Conservation (phyloP, 2,329 filamentous ascomycete genomes). For the Aureobasidium sp. region DNA sequence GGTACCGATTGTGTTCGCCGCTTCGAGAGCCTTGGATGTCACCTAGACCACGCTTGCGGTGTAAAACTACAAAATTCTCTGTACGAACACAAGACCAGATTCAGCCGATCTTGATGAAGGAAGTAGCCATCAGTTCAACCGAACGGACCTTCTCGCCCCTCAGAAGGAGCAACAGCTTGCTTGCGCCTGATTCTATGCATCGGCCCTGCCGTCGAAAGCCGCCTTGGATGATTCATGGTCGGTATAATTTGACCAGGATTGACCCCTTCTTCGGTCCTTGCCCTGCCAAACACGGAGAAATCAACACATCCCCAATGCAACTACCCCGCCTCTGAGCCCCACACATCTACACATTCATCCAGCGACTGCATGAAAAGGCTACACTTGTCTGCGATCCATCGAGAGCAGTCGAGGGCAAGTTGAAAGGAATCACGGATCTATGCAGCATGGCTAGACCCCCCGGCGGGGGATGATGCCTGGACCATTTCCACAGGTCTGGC, state of each 20-base stretch:
- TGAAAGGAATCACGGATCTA: not conserved
- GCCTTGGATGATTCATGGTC: too few species aligned
- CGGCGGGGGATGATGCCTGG: not conserved
- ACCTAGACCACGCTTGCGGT: too few species aligned
- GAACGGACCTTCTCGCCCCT: not conserved
- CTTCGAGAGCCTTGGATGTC: too few species aligned
- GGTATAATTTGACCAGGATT: not conserved
- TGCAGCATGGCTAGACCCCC: not conserved
- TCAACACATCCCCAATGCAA: not conserved
- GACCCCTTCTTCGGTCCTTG: not conserved
- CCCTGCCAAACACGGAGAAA: not conserved
- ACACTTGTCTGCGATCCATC: not conserved
- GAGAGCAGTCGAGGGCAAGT: not conserved
- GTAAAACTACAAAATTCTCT: too few species aligned
- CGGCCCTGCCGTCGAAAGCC: not conserved
- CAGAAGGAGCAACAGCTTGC: not conserved
- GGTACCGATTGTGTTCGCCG: too few species aligned
- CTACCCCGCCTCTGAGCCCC: conserved; percentile 6
- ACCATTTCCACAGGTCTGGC: not conserved
- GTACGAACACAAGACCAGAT: not conserved
- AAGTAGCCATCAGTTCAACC: not conserved
- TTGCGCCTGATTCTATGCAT: not conserved
- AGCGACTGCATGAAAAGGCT: not conserved
- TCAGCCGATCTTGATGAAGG: not conserved
- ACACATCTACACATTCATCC: not conserved